These are phyloP conservation scores for Thalassiosira exigua DNA, from an alignment of 352 stramenopile genomes.

Conservation along the genomic window DNA sequence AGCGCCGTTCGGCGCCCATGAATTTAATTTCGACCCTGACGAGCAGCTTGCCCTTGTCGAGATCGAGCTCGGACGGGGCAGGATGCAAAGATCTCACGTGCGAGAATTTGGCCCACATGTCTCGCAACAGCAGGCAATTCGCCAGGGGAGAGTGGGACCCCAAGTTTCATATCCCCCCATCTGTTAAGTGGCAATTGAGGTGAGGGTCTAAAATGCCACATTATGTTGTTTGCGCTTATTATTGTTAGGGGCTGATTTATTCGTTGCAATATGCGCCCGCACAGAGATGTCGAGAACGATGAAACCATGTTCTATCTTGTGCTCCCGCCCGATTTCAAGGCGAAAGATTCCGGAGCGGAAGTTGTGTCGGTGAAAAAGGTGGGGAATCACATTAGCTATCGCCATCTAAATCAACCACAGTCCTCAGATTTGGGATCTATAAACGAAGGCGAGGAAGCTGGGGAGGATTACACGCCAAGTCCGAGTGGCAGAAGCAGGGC, in stretches of 20 bases:
- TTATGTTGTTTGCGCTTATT: neutral
- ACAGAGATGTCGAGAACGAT: conserved; percentile 49
- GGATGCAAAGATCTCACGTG: neutral
- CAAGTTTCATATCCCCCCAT: conserved; percentile 31
- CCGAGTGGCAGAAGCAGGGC: conserved; percentile 22
- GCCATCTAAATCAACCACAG: conserved; percentile 1
- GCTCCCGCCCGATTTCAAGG: conserved; percentile 39
- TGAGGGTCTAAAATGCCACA: conserved; percentile 14
- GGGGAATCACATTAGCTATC: conserved; percentile 31
- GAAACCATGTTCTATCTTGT: conserved; percentile 54
- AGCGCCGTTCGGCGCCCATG: conserved; percentile 8
- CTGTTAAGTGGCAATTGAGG: conserved; percentile 53
- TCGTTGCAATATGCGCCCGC: neutral
- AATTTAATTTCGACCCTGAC: conserved; percentile 6
- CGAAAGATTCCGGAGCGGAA: conserved; percentile 37
- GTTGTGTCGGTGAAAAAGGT: conserved; percentile 15
- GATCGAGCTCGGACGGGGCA: conserved; percentile 7
- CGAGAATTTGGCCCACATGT: conserved; percentile 41
- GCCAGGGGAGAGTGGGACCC: conserved; percentile 29
- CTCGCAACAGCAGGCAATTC: conserved; percentile 17
- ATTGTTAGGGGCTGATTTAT: conserved; percentile 5
- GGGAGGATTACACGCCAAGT: no score
- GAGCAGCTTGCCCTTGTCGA: conserved; percentile 5
- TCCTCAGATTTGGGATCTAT: conserved; percentile 3
- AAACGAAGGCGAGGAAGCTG: conserved; percentile 39